phyloP scores from a whole-genome alignment of 441 rosid species.

The Adansonia rubrostipa region DNA sequence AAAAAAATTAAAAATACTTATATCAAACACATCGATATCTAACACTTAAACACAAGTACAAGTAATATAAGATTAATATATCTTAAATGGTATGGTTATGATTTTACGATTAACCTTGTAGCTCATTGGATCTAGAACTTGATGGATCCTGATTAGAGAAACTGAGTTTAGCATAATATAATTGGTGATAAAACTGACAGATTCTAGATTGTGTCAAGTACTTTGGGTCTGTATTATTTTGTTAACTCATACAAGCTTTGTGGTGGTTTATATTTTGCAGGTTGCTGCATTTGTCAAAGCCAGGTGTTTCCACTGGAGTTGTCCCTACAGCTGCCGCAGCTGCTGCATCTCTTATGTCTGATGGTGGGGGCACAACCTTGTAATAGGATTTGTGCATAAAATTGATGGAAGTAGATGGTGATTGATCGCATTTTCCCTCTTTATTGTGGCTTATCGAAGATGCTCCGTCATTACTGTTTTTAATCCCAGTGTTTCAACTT shows the following conservation, averaged over 20 bases:
- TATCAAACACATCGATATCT: too few species aligned
- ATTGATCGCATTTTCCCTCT: neutral
- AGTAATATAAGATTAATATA: too few species aligned
- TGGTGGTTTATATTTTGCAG: conserved; percentile 40
- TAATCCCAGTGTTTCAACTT: neutral
- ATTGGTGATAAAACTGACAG: neutral
- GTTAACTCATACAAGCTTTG: conserved; percentile 6
- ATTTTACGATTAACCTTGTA: too few species aligned
- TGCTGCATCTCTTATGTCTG: conserved; percentile 97
- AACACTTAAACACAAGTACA: too few species aligned
- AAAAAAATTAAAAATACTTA: too few species aligned
- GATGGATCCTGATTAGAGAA: too few species aligned
- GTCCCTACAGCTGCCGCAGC: conserved; percentile 98
- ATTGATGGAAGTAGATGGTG: neutral
- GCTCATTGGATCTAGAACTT: too few species aligned
- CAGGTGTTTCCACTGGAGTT: conserved; percentile 75
- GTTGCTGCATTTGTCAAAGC: conserved; percentile 90
- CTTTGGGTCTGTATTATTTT: neutral
- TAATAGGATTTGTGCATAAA: conserved; percentile 24
- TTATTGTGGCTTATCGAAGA: neutral
- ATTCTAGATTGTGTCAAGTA: neutral
- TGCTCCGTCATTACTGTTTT: neutral
- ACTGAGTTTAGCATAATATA: neutral
- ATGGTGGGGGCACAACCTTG: conserved; percentile 89
- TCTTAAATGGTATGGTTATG: too few species aligned